These are phyloP conservation scores for Diaporthe batatas DNA, from an alignment of 2,329 filamentous ascomycete genomes.

Conservation along the genomic window DNA sequence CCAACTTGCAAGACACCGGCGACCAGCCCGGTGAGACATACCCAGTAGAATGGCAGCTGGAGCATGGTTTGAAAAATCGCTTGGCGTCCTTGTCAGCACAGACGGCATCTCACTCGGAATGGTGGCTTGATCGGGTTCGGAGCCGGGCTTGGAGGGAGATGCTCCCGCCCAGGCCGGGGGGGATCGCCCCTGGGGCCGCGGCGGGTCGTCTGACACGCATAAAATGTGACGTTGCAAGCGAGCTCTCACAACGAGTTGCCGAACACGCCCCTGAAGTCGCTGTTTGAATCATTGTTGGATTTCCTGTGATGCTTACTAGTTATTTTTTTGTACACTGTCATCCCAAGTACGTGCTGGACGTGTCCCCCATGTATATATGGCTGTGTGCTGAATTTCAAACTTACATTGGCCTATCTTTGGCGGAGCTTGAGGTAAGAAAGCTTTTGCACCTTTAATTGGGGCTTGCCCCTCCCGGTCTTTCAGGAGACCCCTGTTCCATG, in stretches of 20 bases:
- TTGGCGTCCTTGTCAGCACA: neutral
- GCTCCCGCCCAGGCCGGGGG: slow-evolving; percentile 9
- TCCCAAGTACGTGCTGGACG: neutral
- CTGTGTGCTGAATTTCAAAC: neutral
- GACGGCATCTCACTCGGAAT: neutral
- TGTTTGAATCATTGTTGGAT: neutral
- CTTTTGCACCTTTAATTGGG: too few relatives aligned
- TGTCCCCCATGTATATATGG: neutral
- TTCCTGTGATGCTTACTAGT: neutral
- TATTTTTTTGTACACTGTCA: neutral
- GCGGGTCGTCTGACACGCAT: slow-evolving; percentile 28
- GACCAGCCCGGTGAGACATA: neutral
- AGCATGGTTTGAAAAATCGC: neutral
- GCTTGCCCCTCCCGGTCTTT: too few relatives aligned
- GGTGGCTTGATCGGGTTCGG: neutral
- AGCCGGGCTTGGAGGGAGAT: neutral
- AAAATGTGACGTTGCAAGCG: slow-evolving; percentile 20
- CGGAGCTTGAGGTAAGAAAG: neutral
- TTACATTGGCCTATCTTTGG: neutral
- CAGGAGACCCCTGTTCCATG: too few relatives aligned
- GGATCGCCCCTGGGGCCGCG: slow-evolving; percentile 14
- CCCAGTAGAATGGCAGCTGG: neutral
- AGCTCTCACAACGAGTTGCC: neutral
- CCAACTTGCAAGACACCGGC: neutral
- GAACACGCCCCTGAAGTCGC: neutral